Percentiles rank a stretch among this genome's conserved stretches.
These are phyloP conservation scores for Phytophthora sp. DNA, from an alignment of 352 stramenopile genomes.

Conservation along the genomic window DNA sequence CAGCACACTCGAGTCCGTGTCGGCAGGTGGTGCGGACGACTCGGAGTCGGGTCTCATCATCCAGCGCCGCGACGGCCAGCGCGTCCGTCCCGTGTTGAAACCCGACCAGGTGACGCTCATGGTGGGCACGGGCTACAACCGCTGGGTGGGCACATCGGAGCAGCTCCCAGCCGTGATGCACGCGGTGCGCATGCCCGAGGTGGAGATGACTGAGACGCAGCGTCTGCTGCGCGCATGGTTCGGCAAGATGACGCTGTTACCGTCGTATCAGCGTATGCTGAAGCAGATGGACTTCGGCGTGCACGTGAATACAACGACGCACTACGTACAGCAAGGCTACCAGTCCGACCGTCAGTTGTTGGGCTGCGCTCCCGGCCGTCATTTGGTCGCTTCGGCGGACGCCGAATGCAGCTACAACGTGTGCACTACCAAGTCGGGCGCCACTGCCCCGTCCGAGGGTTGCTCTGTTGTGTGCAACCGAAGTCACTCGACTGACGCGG, in stretches of 20 bases:
- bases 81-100: conserved; percentile 57
- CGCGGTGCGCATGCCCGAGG: conserved; percentile 61
- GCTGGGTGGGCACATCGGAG: conserved; percentile 54
- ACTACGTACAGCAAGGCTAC: conserved; percentile 38
- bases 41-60: conserved; percentile 65
- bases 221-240: conserved; percentile 60
- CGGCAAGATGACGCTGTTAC: conserved; percentile 67
- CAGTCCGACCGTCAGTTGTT: conserved; percentile 37
- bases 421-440: conserved; percentile 39
- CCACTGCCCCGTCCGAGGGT: conserved; percentile 29
- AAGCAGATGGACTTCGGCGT: conserved; percentile 31
- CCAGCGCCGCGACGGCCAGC: conserved; percentile 26
- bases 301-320: conserved; percentile 42
- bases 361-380: conserved; percentile 46
- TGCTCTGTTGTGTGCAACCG: conserved; percentile 53
- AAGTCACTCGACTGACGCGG: conserved; percentile 32
- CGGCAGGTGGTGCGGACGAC: too few relatives aligned
- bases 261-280: conserved; percentile 51
- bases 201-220: conserved; percentile 14
- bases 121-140: conserved; percentile 49
- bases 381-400: conserved; percentile 44
- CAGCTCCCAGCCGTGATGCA: conserved; percentile 60
- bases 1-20: too few relatives aligned
- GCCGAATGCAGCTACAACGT: conserved; percentile 37
- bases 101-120: conserved; percentile 65